These are phyloP conservation scores for Trametes cinnabarina DNA, from an alignment of 768 basidiomycete genomes.

Conservation along the genomic window DNA sequence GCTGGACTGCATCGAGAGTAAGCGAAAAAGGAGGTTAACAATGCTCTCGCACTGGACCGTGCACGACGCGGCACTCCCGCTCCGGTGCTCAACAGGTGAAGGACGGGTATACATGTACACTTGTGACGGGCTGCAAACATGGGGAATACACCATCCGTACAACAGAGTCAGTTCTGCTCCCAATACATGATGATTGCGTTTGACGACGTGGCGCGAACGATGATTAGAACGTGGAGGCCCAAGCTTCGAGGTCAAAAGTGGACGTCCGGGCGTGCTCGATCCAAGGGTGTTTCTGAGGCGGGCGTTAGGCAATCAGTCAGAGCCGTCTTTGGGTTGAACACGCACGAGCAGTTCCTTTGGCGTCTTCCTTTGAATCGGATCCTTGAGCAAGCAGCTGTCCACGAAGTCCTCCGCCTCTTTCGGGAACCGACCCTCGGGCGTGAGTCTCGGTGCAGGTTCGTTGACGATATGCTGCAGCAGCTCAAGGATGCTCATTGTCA, in stretches of 20 bases:
- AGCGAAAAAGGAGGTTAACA: neutral
- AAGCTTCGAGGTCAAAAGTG: slow-evolving; percentile 70
- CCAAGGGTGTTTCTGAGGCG: slow-evolving; percentile 67
- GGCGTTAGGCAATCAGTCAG: neutral
- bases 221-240: slow-evolving; percentile 69
- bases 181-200: neutral
- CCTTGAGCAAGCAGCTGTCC: slow-evolving; percentile 87
- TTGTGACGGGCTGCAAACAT: slow-evolving; percentile 1
- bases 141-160: slow-evolving; percentile 1
- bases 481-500: slow-evolving; percentile 98
- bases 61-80: slow-evolving; percentile 2
- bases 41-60: slow-evolving; percentile 4
- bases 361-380: slow-evolving; percentile 77
- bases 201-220: slow-evolving; percentile 21
- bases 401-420: slow-evolving; percentile 79
- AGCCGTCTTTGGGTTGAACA: slow-evolving; percentile 17
- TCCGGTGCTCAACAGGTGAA: neutral
- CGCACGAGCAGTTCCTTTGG: slow-evolving; percentile 85
- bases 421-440: slow-evolving; percentile 71
- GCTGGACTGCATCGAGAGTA: neutral
- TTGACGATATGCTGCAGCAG: slow-evolving; percentile 97
- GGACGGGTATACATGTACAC: slow-evolving; percentile 21
- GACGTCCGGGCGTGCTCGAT: slow-evolving; percentile 60
- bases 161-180: neutral
- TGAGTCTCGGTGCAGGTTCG: slow-evolving; percentile 90